Percentiles rank a stretch among this genome's conserved stretches.
Evolutionary conservation across 1,284 basidiomycete genomes (phyloP).

Genomic region (Ceratobasidium sp.): DNA sequence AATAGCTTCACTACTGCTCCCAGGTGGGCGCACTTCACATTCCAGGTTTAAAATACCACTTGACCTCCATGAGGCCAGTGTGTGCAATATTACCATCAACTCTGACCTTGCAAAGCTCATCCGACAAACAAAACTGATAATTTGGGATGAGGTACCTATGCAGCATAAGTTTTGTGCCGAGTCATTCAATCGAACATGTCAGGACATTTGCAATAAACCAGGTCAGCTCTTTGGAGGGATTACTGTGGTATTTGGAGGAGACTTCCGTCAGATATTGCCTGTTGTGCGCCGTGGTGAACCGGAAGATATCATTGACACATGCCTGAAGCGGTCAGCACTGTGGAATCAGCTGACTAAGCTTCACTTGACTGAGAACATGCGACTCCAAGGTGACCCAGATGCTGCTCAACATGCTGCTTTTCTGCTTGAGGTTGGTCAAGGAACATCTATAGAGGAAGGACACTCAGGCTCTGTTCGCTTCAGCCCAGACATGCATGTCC

Average conservation of each 20-base stretch:
- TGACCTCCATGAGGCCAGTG: conserved; percentile 46
- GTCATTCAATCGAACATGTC: conserved; percentile 49
- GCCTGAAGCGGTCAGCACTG: conserved; percentile 50
- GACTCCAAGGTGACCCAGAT: conserved; percentile 46
- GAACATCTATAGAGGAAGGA: conserved; percentile 43
- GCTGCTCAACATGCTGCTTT: conserved; percentile 52
- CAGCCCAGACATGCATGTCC: conserved; percentile 47
- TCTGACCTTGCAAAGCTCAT: conserved; percentile 48
- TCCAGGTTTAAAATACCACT: conserved; percentile 57
- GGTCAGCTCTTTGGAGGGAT: conserved; percentile 53
- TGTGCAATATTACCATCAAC: conserved; percentile 46
- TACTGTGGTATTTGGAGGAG: conserved; percentile 53
- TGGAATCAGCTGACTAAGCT: conserved; percentile 51
- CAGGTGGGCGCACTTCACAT: conserved; percentile 55
- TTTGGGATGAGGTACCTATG: conserved; percentile 55
- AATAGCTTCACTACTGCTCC: conserved; percentile 55
- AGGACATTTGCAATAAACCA: conserved; percentile 46
- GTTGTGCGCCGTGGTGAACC: conserved; percentile 51
- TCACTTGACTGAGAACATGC: conserved; percentile 53
- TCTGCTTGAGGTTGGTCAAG: conserved; percentile 55
- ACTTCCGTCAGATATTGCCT: conserved; percentile 55
- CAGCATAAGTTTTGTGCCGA: conserved; percentile 50
- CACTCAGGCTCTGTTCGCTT: conserved; percentile 46
- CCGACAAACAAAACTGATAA: conserved; percentile 47
- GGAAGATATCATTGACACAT: conserved; percentile 51